Base-by-base conservation (phyloP, 2,329 filamentous ascomycete genomes). In the Diaporthe sp. region DNA sequence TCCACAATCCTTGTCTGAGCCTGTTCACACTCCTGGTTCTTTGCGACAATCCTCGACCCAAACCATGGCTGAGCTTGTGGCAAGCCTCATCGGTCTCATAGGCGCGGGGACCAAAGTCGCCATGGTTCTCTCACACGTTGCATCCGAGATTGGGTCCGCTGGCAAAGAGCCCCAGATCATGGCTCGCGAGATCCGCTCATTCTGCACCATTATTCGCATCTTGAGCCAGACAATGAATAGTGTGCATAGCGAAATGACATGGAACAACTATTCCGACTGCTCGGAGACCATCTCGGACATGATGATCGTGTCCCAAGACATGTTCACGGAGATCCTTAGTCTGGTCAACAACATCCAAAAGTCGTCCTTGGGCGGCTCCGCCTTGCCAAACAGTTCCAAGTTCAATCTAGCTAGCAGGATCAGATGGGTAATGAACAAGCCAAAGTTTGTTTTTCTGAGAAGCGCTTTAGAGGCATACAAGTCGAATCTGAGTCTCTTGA, bases 381-480 rank as follows among this genome's bases (percentile, higher is more conserved):
- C 58, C 13, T n/a, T 61, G 37, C 58, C 37, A n/a, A 25, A 17
- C 22, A 61, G 17, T 61, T 42, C 12, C 22, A 42, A 28, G 6
- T 42, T 61, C 58, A 61, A 42, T 10, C 22, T 61, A 1, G 58
- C 58, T 42, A 25, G 10, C 22, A 61, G 58, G 37, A 42, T 61
- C 58, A 61, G 34, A 61, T 61, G 58, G 58, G 58, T 61, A 2
- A 61, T 61, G 58, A 42, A 61, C 58, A 61, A 61, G 9, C 58
- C 58, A 2, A 61, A 42, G 37, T 61, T 61, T 3, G 3, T 42
- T 6, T 61, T 61, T 25, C 7, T 61, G 37, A 61, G 58, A 61
- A 61, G 22, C 25, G 34, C 37, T 61, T 17, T 61, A n/a, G 58
- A 61, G 19, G 58, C 58, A 42, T 61, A 42, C n/a, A 61, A 61